Conservation (phyloP, 192 early-diverging fungal species). For the Funneliformis geosporum region DNA sequence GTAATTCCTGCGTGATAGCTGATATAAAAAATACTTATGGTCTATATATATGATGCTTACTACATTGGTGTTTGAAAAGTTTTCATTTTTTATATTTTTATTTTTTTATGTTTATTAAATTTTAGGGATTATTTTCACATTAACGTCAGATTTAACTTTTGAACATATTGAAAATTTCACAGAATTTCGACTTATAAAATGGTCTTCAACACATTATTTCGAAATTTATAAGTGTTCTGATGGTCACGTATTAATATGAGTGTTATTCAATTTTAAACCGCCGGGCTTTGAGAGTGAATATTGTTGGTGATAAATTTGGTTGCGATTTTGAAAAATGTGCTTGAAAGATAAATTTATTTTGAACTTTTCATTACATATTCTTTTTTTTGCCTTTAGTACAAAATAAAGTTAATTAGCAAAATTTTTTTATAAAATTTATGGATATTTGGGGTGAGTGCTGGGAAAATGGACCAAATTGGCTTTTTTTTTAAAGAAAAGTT, state of each 20-base stretch:
- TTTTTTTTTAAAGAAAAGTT: too few relatives aligned
- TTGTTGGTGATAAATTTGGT: not conserved
- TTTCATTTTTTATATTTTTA: not conserved
- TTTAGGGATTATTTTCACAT: not conserved
- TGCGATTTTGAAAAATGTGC: not conserved
- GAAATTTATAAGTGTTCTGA: not conserved
- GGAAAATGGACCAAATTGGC: too few relatives aligned
- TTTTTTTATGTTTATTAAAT: not conserved
- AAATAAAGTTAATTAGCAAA: too few relatives aligned
- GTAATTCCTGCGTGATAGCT: not conserved
- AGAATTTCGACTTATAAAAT: not conserved
- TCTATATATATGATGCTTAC: not conserved
- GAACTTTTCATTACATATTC: too few relatives aligned
- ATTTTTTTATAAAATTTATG: too few relatives aligned
- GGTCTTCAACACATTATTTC: conserved; percentile 1
- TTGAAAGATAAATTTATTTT: too few relatives aligned
- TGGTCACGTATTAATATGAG: not conserved
- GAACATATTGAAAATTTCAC: not conserved
- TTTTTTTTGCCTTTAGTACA: too few relatives aligned
- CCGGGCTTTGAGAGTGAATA: conserved; percentile 12
- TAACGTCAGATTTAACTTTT: not conserved
- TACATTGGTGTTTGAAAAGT: conserved; percentile 3
- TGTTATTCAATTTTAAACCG: conserved; percentile 5
- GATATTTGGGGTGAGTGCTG: too few relatives aligned
- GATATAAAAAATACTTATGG: conserved; percentile 16